Percentiles rank a stretch among this genome's conserved stretches.
Conservation (phyloP, 768 basidiomycete species). For the Phaffia tasmanica region DNA sequence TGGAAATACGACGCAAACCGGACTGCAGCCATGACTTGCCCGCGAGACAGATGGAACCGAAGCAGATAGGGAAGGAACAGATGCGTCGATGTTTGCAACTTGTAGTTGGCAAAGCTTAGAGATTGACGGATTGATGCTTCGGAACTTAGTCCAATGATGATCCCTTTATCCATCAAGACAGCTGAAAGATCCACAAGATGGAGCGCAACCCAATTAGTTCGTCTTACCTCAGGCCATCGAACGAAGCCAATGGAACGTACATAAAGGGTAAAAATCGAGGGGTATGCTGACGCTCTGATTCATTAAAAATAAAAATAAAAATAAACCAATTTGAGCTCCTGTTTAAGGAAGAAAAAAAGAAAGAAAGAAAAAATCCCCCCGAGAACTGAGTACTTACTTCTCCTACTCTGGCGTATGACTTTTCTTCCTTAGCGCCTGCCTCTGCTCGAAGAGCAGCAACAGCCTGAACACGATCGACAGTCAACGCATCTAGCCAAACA, state of each 20-base stretch:
- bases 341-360: too few species aligned
- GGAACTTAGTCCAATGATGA: constrained; percentile 90
- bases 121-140: constrained; percentile 65
- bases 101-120: constrained; percentile 79
- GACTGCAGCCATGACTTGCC: constrained; percentile 54
- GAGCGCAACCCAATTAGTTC: not conserved
- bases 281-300: constrained; percentile 66
- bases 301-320: too few species aligned
- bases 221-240: constrained; percentile 1
- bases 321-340: too few species aligned
- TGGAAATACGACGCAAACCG: constrained; percentile 76
- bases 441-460: not conserved
- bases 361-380: too few species aligned
- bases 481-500: constrained; percentile 90
- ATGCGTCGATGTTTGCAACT: constrained; percentile 77
- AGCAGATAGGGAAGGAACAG: constrained; percentile 88
- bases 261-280: constrained; percentile 89
- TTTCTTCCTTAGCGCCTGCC: not conserved
- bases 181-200: constrained; percentile 44
- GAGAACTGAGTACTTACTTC: constrained; percentile 7
- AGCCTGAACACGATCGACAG: constrained; percentile 50
- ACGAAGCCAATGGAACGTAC: constrained; percentile 43
- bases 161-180: constrained; percentile 96
- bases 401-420: constrained; percentile 2
- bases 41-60: constrained; percentile 60